These are phyloP conservation scores for Fraxinus americana DNA, from an alignment of 257 asterid genomes.

Conservation along the genomic window DNA sequence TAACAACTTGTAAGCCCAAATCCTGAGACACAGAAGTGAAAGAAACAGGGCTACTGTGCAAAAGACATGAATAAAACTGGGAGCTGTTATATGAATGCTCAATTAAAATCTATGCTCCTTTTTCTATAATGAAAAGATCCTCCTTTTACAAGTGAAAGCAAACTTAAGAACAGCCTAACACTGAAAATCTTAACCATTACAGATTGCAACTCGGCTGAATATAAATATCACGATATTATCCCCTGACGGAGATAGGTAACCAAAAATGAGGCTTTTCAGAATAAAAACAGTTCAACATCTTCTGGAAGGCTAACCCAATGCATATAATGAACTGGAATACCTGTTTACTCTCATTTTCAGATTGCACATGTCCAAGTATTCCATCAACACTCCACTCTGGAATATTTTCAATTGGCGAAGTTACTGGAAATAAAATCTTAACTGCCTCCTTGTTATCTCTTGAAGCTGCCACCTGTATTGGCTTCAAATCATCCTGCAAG, in stretches of 20 bases:
- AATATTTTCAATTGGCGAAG: conserved; percentile 45
- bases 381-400: conserved; percentile 82
- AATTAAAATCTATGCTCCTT: conserved; percentile 8
- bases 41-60: conserved; percentile 10
- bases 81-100: background rate
- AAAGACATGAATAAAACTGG: background rate
- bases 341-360: conserved; percentile 50
- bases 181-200: background rate
- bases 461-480: conserved; percentile 81
- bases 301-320: background rate
- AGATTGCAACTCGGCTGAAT: conserved; percentile 3
- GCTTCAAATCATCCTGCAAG: conserved; percentile 79
- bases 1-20: conserved; percentile 17
- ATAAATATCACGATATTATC: background rate
- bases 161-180: conserved; percentile 12
- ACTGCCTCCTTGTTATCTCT: conserved; percentile 67
- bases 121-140: background rate
- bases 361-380: conserved; percentile 62
- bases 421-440: conserved; percentile 73
- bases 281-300: background rate
- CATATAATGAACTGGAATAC: conserved; percentile 34
- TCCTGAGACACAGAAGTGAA: conserved; percentile 7
- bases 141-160: background rate
- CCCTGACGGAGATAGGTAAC: background rate
- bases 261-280: background rate